Base-by-base conservation (phyloP, 768 basidiomycete genomes). In the Leccinum longicurvipes region DNA sequence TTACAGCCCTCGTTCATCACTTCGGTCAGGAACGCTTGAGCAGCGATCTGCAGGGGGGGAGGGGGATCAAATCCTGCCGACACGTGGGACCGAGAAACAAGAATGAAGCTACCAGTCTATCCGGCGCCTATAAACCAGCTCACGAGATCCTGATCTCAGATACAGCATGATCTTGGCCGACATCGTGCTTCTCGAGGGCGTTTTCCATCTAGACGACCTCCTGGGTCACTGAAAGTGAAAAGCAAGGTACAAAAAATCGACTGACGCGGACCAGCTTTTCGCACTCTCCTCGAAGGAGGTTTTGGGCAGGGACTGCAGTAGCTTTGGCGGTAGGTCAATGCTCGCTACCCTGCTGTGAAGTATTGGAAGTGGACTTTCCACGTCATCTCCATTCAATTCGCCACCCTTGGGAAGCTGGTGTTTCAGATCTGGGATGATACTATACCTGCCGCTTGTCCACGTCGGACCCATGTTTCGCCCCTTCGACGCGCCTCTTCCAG, bases 241-340 rank as follows among this genome's bases (percentile, higher is more conserved):
- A 32, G 14, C 11, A 47, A 56, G 7, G 4, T n/a, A 41, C 36
- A 46, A 31, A 31, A 6, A 31, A 31, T 6, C 32, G 42, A 79
- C 87, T 53, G 62, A 92, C 91, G 74, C 93, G 86, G 9, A 95
- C 86, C 23, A 96, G 77, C 66, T 90, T 91, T 68, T 98, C 91
- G 59, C 87, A 77, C 70, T 97, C 93, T 5, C 93, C 93, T 68
- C 90, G 91, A 61, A 95, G 71, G 57, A 95, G 72, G 64, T 87
- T 93, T 70, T 91, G 84, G 1, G 94, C 92, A 0, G 93, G 93
- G 28, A 95, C 94, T 6, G 93, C 93, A 1, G 93, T 97, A 0
- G 89, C 80, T 65, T 87, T 89, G 6, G 91, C 92, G 93, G 83
- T 49, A 97, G 93, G 69, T 94, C 92, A 63, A 83, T 85, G 17